Percentiles rank a stretch among this genome's conserved stretches.
Conservation (phyloP, 75 land plant genomes). For the Cupressus sempervirens region DNA sequence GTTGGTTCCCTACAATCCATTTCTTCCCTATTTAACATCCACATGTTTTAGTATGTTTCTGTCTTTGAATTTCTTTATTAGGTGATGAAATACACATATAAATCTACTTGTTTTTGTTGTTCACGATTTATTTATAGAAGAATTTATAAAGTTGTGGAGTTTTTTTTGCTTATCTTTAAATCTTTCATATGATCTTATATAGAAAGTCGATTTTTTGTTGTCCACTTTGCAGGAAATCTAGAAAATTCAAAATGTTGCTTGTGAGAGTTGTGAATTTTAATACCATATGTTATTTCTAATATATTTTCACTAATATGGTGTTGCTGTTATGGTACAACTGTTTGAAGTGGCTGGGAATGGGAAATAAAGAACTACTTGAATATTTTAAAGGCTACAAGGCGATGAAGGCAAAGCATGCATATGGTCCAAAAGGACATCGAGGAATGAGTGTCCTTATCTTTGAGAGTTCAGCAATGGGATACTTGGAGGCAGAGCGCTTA, state of each 20-base stretch:
- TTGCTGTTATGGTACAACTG: neutral
- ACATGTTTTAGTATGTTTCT: neutral
- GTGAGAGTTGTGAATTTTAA: neutral
- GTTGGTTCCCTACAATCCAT: neutral
- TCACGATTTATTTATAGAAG: neutral
- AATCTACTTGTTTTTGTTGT: neutral
- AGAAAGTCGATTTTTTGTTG: neutral
- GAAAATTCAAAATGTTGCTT: neutral
- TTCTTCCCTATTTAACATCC: neutral
- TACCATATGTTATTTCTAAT: neutral
- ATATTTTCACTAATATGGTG: neutral
- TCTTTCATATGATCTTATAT: neutral
- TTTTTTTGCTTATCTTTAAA: neutral
- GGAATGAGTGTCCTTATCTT: constrained; percentile 40
- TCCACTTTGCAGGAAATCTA: neutral
- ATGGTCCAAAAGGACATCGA: constrained; percentile 44
- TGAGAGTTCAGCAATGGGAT: constrained; percentile 32
- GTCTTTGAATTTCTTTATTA: neutral
- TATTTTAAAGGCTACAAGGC: constrained; percentile 37
- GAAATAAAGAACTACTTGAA: constrained; percentile 43
- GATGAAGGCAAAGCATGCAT: constrained; percentile 37
- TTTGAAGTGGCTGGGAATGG: constrained; percentile 48
- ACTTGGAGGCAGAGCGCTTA: constrained; percentile 28
- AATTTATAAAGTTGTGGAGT: neutral
- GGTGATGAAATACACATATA: neutral